Evolutionary conservation across 495 filamentous ascomycete species (phyloP).

Genomic region (Penicillium paradoxum): DNA sequence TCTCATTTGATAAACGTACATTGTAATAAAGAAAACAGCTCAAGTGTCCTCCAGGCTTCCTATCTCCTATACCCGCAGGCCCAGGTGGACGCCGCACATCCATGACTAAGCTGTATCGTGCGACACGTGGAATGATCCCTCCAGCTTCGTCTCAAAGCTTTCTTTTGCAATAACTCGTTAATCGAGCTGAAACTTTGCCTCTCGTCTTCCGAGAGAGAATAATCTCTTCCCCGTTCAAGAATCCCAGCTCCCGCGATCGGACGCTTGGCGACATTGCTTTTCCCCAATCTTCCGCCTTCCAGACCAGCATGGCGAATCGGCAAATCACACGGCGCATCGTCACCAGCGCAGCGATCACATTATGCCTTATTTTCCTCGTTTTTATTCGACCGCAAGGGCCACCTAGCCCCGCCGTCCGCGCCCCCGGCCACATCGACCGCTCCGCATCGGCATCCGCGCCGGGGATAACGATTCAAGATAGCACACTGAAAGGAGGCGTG

Average conservation of each 20-base stretch:
- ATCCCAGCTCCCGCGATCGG: not conserved
- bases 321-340: slow-evolving; percentile 40
- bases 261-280: slow-evolving; percentile 3
- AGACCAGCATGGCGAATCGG: slow-evolving; percentile 36
- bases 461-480: slow-evolving; percentile 27
- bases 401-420: slow-evolving; percentile 38
- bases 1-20: not conserved
- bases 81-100: not conserved
- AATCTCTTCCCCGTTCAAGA: not conserved
- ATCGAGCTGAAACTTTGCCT: not conserved
- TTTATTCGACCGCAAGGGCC: slow-evolving; percentile 40
- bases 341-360: slow-evolving; percentile 30
- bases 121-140: not conserved
- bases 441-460: slow-evolving; percentile 12
- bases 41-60: not conserved
- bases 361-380: slow-evolving; percentile 38
- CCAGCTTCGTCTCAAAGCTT: not conserved
- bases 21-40: not conserved
- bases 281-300: not conserved
- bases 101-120: not conserved
- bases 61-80: not conserved
- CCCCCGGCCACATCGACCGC: slow-evolving; percentile 40
- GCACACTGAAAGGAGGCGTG: slow-evolving; percentile 64
- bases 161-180: not conserved
- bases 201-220: not conserved